These are phyloP conservation scores for Aspergillus sparsus DNA, from an alignment of 495 filamentous ascomycete species.

Conservation along the genomic window DNA sequence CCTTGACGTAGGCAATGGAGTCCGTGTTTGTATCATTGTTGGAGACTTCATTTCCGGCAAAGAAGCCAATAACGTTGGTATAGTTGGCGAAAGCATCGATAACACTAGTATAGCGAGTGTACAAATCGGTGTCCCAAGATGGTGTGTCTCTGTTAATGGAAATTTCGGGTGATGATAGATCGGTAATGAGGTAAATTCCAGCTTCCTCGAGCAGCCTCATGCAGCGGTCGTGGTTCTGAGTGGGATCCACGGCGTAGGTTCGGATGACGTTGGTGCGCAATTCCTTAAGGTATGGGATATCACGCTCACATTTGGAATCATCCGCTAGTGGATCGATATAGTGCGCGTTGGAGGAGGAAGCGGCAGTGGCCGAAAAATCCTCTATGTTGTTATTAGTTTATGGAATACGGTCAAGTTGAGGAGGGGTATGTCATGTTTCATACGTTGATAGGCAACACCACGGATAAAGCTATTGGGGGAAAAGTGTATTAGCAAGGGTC, in stretches of 20 bases:
- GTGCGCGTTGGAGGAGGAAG: constrained; percentile 28
- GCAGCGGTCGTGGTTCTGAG: constrained; percentile 72
- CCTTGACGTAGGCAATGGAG: constrained; percentile 93
- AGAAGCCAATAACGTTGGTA: constrained; percentile 91
- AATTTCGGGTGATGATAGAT: constrained; percentile 74
- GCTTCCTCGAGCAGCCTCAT: constrained; percentile 84
- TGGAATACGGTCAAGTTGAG: background rate
- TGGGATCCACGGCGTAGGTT: constrained; percentile 89
- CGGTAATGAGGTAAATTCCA: constrained; percentile 93
- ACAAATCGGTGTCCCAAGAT: constrained; percentile 75
- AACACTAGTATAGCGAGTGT: constrained; percentile 80
- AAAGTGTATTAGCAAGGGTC: constrained; percentile 1
- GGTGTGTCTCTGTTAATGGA: constrained; percentile 85
- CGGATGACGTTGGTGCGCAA: constrained; percentile 89
- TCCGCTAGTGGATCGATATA: constrained; percentile 77
- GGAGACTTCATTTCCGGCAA: constrained; percentile 95
- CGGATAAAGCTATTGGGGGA: constrained; percentile 60
- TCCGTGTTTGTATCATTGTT: constrained; percentile 81
- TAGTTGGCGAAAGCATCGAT: constrained; percentile 81
- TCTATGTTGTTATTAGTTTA: constrained; percentile 27
- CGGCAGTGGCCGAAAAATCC: constrained; percentile 49
- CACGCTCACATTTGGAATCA: constrained; percentile 68
- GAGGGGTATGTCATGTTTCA: constrained; percentile 21
- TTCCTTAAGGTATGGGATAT: constrained; percentile 76
- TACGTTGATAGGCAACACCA: constrained; percentile 85